phyloP scores from a whole-genome alignment of 208 protist species.

The Leishmania amazonensis region DNA sequence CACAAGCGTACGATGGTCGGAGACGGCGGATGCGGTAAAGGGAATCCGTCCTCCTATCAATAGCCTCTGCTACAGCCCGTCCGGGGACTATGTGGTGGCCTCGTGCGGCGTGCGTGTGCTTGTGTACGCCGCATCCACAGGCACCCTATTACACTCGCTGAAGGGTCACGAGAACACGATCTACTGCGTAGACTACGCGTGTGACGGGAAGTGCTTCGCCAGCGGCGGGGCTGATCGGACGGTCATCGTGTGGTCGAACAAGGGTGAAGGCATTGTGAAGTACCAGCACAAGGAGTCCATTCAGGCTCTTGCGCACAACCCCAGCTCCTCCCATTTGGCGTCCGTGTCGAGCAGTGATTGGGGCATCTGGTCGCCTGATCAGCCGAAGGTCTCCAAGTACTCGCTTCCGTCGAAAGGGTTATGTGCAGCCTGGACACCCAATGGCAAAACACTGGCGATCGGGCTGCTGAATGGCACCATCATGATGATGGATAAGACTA shows the following conservation, averaged over 20 bases:
- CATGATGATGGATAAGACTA: slow-evolving; percentile 38
- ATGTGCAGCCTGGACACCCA: slow-evolving; percentile 93
- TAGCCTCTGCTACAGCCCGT: slow-evolving; percentile 88
- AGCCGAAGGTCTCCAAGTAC: slow-evolving; percentile 91
- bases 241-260: slow-evolving; percentile 96
- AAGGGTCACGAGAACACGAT: slow-evolving; percentile 96
- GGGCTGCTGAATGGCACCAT: slow-evolving; percentile 91
- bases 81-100: slow-evolving; percentile 90
- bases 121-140: slow-evolving; percentile 92
- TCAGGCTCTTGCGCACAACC: slow-evolving; percentile 95
- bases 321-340: slow-evolving; percentile 83
- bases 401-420: slow-evolving; percentile 87
- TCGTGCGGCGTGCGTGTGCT: slow-evolving; percentile 92
- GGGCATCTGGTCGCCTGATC: slow-evolving; percentile 95
- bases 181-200: slow-evolving; percentile 87
- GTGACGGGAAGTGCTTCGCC: slow-evolving; percentile 94
- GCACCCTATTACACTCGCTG: slow-evolving; percentile 92
- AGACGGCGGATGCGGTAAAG: slow-evolving; percentile 46
- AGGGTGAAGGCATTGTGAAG: slow-evolving; percentile 95
- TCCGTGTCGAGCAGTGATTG: slow-evolving; percentile 94
- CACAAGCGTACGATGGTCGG: slow-evolving; percentile 73
- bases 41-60: slow-evolving; percentile 74
- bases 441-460: slow-evolving; percentile 94
- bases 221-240: slow-evolving; percentile 93
- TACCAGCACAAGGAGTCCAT: slow-evolving; percentile 96